Base-by-base conservation (phyloP, 202 grass and related monocot genomes). In the Elaeis oleifera region DNA sequence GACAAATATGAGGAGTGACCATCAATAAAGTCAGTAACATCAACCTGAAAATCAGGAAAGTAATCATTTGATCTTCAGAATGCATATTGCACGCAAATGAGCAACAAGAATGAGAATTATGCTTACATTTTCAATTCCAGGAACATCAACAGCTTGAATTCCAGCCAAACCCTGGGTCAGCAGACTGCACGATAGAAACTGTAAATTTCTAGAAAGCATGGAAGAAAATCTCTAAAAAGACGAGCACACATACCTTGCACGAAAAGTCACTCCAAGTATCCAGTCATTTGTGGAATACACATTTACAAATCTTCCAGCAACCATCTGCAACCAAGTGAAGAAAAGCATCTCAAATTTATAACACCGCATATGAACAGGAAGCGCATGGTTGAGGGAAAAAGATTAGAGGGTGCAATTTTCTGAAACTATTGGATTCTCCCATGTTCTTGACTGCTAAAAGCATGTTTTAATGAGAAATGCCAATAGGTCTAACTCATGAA, bases 201-300 rank as follows among this genome's bases (percentile, higher is more conserved):
- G 13, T 32, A 50, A 64, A 58, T 65, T 15, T 0, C 22, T 22
- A 6, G 15, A 1, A 28, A 73, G 2, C 19, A 21, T 20, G n/a
- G 16, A 14, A 11, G 5, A 48, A 65, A 51, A 21, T 4, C 32
- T 32, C 4, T 3, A 1, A 8, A 18, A 23, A 26, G 16, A 23
- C 8, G 16, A 23, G 7, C 6, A 63, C 4, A 32, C 51, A 72
- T 85, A 99, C 94, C 88, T 92, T 54, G 94, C 94, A 18, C 94
- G 94, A 62, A 94, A 99, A 54, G 94, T 86, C 17, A 99, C 78
- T 60, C 94, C 94, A 6, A 99, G 94, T 84, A 99, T 94, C 88
- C 88, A 99, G 59, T 99, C 94, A 80, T 92, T 90, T 74, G 67
- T 89, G 0, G 88, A 99, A 66, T 94, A 99, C 13, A 85, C 82